These are phyloP conservation scores for Talaromyces sp. DNA, from an alignment of 2,329 filamentous ascomycete species.

Conservation along the genomic window DNA sequence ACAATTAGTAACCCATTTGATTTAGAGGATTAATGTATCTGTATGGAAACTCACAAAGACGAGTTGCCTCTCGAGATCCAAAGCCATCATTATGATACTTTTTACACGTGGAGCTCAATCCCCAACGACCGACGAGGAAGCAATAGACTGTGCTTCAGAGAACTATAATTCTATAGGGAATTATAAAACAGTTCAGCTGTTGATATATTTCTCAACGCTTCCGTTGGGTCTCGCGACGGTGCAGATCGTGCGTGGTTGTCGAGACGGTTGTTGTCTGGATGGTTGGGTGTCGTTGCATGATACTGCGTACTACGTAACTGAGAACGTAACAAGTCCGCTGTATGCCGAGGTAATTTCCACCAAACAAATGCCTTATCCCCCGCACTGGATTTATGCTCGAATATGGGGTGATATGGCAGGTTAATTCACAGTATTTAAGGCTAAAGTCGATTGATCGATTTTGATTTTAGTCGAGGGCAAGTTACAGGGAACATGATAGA, in stretches of 20 bases:
- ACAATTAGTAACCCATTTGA: conserved; percentile 22
- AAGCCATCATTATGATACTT: conserved; percentile 34
- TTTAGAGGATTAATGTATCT: conserved; percentile 21
- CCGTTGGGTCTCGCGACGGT: neutral
- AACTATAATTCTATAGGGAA: neutral
- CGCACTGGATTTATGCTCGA: neutral
- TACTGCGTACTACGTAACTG: neutral
- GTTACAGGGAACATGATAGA: neutral
- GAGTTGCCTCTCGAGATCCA: conserved; percentile 66
- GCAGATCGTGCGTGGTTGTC: neutral
- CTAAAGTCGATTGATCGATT: neutral
- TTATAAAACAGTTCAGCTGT: neutral
- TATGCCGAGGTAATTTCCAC: conserved; percentile 5
- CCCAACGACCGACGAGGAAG: neutral
- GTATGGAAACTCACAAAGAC: conserved; percentile 56
- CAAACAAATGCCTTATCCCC: neutral
- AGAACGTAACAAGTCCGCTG: neutral
- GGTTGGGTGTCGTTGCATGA: conserved; percentile 9
- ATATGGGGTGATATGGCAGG: neutral
- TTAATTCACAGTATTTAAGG: neutral
- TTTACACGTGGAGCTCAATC: neutral
- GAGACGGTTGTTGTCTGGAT: neutral
- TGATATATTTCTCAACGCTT: neutral
- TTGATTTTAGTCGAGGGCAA: neutral
- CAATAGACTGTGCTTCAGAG: neutral